Conservation (phyloP, 2,329 filamentous ascomycete species). For the Leptographium wingfieldii region DNA sequence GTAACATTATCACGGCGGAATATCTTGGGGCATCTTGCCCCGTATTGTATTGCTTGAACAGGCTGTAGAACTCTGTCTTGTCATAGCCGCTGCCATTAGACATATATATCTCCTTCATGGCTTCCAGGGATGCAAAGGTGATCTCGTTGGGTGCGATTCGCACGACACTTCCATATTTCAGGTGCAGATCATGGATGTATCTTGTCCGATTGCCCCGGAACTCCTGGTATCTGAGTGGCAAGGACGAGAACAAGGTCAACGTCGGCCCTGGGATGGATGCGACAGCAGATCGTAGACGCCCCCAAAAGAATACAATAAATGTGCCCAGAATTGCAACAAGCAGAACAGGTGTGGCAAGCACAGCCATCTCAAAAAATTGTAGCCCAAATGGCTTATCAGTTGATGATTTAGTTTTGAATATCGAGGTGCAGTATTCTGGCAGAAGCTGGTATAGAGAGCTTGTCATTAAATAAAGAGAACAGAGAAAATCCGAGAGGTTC, state of each 20-base stretch:
- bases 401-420: neutral
- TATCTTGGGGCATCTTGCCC: neutral
- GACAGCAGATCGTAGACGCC: neutral
- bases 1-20: neutral
- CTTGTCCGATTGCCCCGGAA: slow-evolving; percentile 37
- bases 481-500: no score
- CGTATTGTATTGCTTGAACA: slow-evolving; percentile 44
- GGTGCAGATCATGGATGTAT: slow-evolving; percentile 44
- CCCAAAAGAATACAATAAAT: neutral
- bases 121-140: slow-evolving; percentile 41
- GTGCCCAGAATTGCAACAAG: neutral
- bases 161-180: slow-evolving; percentile 41
- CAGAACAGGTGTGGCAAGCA: neutral
- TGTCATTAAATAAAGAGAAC: no score
- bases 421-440: no score
- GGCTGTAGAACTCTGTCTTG: slow-evolving; percentile 50
- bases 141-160: slow-evolving; percentile 45
- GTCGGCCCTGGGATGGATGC: neutral
- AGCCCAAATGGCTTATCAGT: neutral
- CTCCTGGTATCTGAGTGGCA: slow-evolving; percentile 20
- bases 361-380: neutral
- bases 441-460: no score
- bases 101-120: slow-evolving; percentile 50
- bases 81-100: slow-evolving; percentile 50
- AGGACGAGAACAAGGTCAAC: neutral